phyloP scores from a whole-genome alignment of 2,329 filamentous ascomycete genomes.

The Coniella vitis region DNA sequence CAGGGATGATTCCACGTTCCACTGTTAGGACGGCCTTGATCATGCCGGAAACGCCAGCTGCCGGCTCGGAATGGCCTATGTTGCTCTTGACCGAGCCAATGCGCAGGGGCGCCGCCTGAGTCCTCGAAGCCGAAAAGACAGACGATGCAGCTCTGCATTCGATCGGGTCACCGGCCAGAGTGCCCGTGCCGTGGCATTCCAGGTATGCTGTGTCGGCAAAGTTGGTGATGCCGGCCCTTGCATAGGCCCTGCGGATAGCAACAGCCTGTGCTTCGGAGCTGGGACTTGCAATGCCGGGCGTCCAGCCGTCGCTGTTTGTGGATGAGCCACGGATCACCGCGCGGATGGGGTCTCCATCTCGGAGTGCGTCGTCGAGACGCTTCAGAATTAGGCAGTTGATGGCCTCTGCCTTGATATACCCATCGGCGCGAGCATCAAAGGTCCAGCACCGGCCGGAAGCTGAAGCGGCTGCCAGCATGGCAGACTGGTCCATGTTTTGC shows the following conservation, averaged over 20 bases:
- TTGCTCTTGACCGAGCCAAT: constrained; percentile 29
- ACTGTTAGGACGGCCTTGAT: constrained; percentile 46
- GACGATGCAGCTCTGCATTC: constrained; percentile 20
- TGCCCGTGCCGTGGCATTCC: constrained; percentile 31
- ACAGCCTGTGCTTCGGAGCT: background rate
- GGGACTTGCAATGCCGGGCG: background rate
- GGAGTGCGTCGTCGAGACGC: background rate
- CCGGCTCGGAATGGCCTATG: constrained; percentile 43
- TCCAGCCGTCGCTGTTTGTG: background rate
- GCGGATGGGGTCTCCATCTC: background rate
- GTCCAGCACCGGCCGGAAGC: constrained; percentile 10
- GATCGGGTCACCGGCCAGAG: constrained; percentile 26
- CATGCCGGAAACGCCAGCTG: constrained; percentile 37
- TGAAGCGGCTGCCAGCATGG: background rate
- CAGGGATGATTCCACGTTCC: constrained; percentile 41
- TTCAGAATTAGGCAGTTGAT: background rate
- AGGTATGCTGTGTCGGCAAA: constrained; percentile 14
- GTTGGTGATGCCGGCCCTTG: constrained; percentile 9
- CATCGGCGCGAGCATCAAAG: background rate
- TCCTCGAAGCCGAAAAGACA: background rate
- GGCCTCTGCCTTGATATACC: constrained; percentile 24
- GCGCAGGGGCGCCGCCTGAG: background rate
- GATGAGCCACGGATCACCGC: background rate
- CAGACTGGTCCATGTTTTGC: background rate
- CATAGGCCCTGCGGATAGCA: background rate